Evolutionary conservation across 2,329 filamentous ascomycete genomes (phyloP), one percentile per base, ranked within the genome.

Genomic region (Fusarium transvaalense): DNA sequence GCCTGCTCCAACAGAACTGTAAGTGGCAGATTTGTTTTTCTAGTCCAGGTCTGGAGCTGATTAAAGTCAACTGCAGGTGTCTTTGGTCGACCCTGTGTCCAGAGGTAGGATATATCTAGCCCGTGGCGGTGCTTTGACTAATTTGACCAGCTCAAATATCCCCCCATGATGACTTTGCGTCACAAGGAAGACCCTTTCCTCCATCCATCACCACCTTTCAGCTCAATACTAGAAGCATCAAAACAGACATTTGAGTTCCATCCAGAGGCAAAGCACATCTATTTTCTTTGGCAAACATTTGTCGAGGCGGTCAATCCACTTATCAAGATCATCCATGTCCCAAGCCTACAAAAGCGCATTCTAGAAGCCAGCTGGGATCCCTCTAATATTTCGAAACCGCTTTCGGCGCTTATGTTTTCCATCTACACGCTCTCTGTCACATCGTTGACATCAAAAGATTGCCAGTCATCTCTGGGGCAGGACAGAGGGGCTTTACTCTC

Each of bases 261-360:
- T 10, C 78, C 77, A 1, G 75, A 79, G 3, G 75, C 78, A 8
- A 72, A 69, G 5, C 68, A 72, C 0, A 75, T 78, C 8, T 75
- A 73, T 25, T 71, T 66, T 6, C 56, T 76, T 9, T 79, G 78
- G 78, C 75, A 79, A n/a, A 59, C 61, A 0, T 79, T 78, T 34
- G 70, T 77, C 15, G 78, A 79, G 35, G 66, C 58, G 0, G 74
- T 78, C 31, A 77, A 79, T 14, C 78, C 77, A 0, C 57, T 79
- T 0, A 63, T 68, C 14, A 79, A 78, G 56, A 71, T 79, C 4
- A 34, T 78, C 0, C 78, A 79, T 35, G 70, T 77, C 2, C 77
- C 78, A 10, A 77, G 71, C 5, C 60, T 77, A 2, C 75, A 78
- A 14, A 73, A 76, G 17, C 71, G 73, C 14, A 68, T 79, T 5